Base-by-base conservation (phyloP, 2,329 filamentous ascomycete genomes). In the Cadophora sp. region DNA sequence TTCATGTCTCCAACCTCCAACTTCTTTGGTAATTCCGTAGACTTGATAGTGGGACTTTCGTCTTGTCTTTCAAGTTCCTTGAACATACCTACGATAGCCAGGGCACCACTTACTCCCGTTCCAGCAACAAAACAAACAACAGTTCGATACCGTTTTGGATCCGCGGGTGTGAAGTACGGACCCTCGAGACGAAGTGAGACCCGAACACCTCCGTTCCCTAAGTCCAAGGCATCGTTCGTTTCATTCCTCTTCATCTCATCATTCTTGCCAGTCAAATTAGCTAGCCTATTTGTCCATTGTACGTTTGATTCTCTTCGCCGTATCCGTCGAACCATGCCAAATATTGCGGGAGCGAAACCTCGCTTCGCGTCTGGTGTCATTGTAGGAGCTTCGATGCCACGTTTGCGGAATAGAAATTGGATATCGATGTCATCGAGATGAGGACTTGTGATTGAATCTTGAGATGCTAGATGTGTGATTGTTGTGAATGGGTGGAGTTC, bases 401-500 rank as follows among this genome's bases (percentile, higher is more conserved):
- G 62, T 20, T 64, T 64, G 11, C 53, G 39, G 22, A 64, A 62
- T 3, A 66, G 53, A 20, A 66, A 66, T 36, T 63, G 36, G 13
- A 66, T 72, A 18, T 65, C 51, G 41, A 75, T 68, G 36, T 71
- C 66, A 11, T 69, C 62, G 13, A 59, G 61, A 0, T 59, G 3
- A 14, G 59, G 3, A 1, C 27, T 20, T 5, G 67, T 68, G 20
- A 60, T 30, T 4, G 62, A 47, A 36, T 72, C 72, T 50, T 70
- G 59, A 22, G 66, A 65, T 14, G 62, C 62, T 5, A 68, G 66
- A 62, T 65, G 62, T 8, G 66, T 75, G 18, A 71, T 72, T 5
- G 73, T 75, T 14, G 73, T 75, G 63, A 75, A 75, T n/a, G 73
- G 73, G 65, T 75, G 73, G 11, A 75, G 64, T 56, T 75, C 73